Base-by-base conservation (phyloP, 108 stramenopile genomes). In the Nitzschia inconspicua region DNA sequence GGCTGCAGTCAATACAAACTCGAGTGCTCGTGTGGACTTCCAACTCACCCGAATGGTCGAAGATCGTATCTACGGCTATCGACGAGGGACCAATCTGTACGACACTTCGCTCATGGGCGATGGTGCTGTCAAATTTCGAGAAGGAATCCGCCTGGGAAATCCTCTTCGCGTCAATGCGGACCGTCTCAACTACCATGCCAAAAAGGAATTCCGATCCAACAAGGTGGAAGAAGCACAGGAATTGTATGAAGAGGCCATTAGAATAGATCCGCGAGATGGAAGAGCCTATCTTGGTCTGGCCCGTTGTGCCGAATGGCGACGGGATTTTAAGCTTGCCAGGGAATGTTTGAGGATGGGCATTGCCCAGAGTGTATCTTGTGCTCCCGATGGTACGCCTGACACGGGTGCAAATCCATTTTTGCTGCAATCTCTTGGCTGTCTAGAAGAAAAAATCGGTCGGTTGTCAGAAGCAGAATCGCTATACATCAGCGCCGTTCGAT, bases 261-360 rank as follows among this genome's bases (percentile, higher is more conserved):
- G 53, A 23, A 79, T 88, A 51, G 83, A 88, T 60, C 86, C 88
- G 4, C 76, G 71, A 19, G 88, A 94, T 70, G 92, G 92, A 18
- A 58, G 88, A 57, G 79, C 86, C 19, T 94, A 89, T 51, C 70
- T 94, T 20, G 92, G 92, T n/a, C 66, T 94, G 48, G 79, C 84
- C 47, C 69, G 80, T 39, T 86, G 88, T 43, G 86, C 88, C 8
- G 63, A 88, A 66, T 67, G 85, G 13, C 78, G 91, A 48, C 64
- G 85, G 28, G 87, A 92, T 60, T 85, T 81, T 39, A 72, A 80
- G 47, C 64, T 78, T 46, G 87, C 91, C 3, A 60, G 68, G 51
- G 65, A 63, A 31, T 76, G 72, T 30, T 63, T 92, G 35, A 63
- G 54, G 39, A 63, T 72, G 27, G 91, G 91, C 1, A 85, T 92